Conservation (phyloP, 306 rosid genomes). For the Quercus wislizeni region DNA sequence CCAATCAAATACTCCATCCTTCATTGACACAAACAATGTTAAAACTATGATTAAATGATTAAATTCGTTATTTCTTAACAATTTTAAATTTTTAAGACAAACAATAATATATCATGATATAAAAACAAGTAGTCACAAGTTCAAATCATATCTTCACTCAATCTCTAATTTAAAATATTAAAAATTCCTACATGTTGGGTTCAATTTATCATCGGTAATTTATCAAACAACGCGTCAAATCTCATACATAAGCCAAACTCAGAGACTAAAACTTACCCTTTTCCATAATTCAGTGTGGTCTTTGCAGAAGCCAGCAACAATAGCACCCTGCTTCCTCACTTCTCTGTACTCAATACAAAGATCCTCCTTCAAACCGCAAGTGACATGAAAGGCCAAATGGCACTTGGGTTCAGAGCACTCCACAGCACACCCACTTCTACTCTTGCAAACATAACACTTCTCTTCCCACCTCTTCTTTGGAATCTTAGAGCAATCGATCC, state of each 20-base stretch:
- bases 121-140: too few species aligned
- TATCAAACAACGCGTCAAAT: not conserved
- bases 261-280: constrained; percentile 39
- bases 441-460: constrained; percentile 55
- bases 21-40: not conserved
- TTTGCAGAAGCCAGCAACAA: constrained; percentile 86
- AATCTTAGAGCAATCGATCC: constrained; percentile 67
- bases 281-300: constrained; percentile 59
- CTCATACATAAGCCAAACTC: not conserved
- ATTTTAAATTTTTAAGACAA: too few species aligned
- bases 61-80: too few species aligned
- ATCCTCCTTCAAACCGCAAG: constrained; percentile 67
- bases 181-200: too few species aligned
- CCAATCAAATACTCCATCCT: constrained; percentile 5
- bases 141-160: too few species aligned
- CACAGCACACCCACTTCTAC: constrained; percentile 49
- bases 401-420: constrained; percentile 74
- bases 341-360: constrained; percentile 65
- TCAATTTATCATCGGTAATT: too few species aligned
- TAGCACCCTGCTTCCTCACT: constrained; percentile 54
- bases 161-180: too few species aligned
- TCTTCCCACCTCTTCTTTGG: constrained; percentile 57
- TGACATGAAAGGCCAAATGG: constrained; percentile 60
- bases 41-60: not conserved
- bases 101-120: too few species aligned